phyloP scores from a whole-genome alignment of 2,329 filamentous ascomycete species.

The Colletotrichum sojae region DNA sequence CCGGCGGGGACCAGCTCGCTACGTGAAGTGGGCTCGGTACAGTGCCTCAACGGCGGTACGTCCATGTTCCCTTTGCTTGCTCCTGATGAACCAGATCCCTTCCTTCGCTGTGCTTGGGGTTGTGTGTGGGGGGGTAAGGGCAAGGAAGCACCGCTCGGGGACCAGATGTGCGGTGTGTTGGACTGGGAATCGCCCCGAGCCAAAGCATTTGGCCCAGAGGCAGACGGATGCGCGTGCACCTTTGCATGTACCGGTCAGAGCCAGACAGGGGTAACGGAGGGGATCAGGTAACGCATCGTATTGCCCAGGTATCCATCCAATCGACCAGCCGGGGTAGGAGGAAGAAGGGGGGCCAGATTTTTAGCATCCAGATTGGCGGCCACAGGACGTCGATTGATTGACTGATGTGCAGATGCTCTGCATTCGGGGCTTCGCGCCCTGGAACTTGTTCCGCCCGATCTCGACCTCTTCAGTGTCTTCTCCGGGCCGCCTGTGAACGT shows the following conservation, averaged over 20 bases:
- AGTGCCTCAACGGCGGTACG: slow-evolving; percentile 33
- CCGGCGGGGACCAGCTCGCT: too few relatives aligned
- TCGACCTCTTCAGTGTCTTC: neutral
- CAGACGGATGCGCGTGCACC: slow-evolving; percentile 27
- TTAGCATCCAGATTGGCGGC: slow-evolving; percentile 37
- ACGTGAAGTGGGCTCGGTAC: slow-evolving; percentile 25
- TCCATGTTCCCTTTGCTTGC: slow-evolving; percentile 25
- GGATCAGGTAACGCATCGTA: slow-evolving; percentile 39
- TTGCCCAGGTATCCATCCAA: slow-evolving; percentile 37
- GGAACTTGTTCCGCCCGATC: slow-evolving; percentile 1
- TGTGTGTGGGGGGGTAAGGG: slow-evolving; percentile 24
- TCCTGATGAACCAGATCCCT: slow-evolving; percentile 41
- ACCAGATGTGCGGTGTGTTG: slow-evolving; percentile 43
- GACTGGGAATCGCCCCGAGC: slow-evolving; percentile 31
- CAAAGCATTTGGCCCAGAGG: slow-evolving; percentile 9
- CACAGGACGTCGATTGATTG: slow-evolving; percentile 31
- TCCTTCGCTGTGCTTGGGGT: slow-evolving; percentile 24
- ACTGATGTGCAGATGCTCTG: slow-evolving; percentile 35
- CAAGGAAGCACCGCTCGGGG: slow-evolving; percentile 31
- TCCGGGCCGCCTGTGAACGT: slow-evolving; percentile 3
- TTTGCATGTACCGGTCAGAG: slow-evolving; percentile 39
- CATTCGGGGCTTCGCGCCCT: slow-evolving; percentile 16
- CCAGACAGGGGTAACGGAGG: slow-evolving; percentile 22
- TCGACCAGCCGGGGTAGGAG: slow-evolving; percentile 28
- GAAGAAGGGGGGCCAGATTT: slow-evolving; percentile 17